A percentile compares a stretch with the other conserved stretches of the same genome.
Conservation (phyloP, 2,329 filamentous ascomycete species). For the Madurella fahalii region DNA sequence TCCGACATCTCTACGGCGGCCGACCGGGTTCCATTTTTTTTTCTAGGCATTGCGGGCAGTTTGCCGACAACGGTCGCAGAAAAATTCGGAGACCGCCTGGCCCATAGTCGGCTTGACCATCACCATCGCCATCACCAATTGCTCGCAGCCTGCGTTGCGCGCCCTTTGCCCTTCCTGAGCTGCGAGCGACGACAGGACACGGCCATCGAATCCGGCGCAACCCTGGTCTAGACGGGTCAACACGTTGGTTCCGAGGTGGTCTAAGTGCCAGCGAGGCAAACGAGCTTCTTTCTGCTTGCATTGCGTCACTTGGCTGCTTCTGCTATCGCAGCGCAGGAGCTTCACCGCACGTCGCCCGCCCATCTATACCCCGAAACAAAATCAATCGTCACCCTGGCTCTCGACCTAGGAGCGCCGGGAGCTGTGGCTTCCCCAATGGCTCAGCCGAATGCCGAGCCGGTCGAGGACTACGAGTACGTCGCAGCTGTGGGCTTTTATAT, state of each 20-base stretch:
- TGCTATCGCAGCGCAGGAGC: slow-evolving; percentile 10
- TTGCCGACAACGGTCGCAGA: slow-evolving; percentile 27
- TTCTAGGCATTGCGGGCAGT: slow-evolving; percentile 15
- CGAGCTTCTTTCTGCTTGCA: slow-evolving; percentile 3
- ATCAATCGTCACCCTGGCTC: slow-evolving; percentile 54
- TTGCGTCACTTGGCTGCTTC: slow-evolving; percentile 22
- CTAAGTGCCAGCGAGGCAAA: slow-evolving; percentile 4
- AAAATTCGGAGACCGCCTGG: slow-evolving; percentile 22
- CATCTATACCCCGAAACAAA: slow-evolving; percentile 6
- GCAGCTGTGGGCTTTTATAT: neutral
- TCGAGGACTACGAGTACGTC: slow-evolving; percentile 64
- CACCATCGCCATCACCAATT: slow-evolving; percentile 4
- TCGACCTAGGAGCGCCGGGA: slow-evolving; percentile 61
- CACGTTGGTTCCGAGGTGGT: no score
- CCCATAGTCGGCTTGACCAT: slow-evolving; percentile 12
- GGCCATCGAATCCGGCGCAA: neutral
- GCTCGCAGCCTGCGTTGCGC: neutral
- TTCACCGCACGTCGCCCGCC: neutral
- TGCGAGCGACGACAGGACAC: slow-evolving; percentile 10
- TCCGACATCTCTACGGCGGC: slow-evolving; percentile 15
- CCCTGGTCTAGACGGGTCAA: neutral
- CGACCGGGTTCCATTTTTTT: slow-evolving; percentile 19
- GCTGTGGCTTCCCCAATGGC: slow-evolving; percentile 64
- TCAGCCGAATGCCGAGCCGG: slow-evolving; percentile 61
- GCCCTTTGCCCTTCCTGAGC: neutral